A percentile compares a stretch with the other conserved stretches of the same genome.
These are phyloP conservation scores for Xylaria sp. DNA, from an alignment of 2,329 filamentous ascomycete species.

Conservation along the genomic window DNA sequence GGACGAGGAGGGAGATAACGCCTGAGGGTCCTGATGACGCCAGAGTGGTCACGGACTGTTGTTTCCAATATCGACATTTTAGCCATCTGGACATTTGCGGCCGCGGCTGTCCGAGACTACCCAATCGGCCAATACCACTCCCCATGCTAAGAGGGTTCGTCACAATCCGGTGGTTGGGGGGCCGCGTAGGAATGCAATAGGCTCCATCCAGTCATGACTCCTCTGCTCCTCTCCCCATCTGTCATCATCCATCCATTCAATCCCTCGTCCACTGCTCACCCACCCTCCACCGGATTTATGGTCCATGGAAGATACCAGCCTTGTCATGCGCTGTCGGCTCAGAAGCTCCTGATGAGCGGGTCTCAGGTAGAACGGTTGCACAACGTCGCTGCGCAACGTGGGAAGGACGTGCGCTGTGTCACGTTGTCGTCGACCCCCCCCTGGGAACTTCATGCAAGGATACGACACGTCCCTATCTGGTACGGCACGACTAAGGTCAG, in stretches of 20 bases:
- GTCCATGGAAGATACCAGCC: conserved; percentile 24
- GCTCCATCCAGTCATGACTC: conserved; percentile 26
- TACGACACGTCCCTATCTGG: conserved; percentile 33
- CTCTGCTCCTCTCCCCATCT: conserved; percentile 11
- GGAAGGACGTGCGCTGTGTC: conserved; percentile 37
- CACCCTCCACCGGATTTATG: conserved; percentile 4
- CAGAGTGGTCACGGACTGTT: conserved; percentile 33
- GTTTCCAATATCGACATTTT: conserved; percentile 38
- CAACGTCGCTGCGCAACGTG: conserved; percentile 32
- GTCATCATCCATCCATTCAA: conserved; percentile 10
- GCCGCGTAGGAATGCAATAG: conserved; percentile 20
- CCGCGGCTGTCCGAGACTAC: conserved; percentile 45
- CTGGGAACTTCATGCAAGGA: conserved; percentile 32
- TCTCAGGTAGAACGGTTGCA: conserved; percentile 31
- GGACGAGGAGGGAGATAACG: conserved; percentile 12
- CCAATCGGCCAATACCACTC: conserved; percentile 42
- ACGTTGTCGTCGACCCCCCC: conserved; percentile 32
- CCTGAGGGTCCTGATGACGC: conserved; percentile 22
- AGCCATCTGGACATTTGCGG: conserved; percentile 42
- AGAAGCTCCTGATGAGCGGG: conserved; percentile 28
- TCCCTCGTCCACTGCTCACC: conserved; percentile 10
- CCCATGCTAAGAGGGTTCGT: conserved; percentile 30
- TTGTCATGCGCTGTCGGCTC: conserved; percentile 31
- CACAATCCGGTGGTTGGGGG: conserved; percentile 7
- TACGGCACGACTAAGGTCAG: conserved; percentile 32